phyloP scores from a whole-genome alignment of 1,284 basidiomycete species.

The Rhizoctonia solani region DNA sequence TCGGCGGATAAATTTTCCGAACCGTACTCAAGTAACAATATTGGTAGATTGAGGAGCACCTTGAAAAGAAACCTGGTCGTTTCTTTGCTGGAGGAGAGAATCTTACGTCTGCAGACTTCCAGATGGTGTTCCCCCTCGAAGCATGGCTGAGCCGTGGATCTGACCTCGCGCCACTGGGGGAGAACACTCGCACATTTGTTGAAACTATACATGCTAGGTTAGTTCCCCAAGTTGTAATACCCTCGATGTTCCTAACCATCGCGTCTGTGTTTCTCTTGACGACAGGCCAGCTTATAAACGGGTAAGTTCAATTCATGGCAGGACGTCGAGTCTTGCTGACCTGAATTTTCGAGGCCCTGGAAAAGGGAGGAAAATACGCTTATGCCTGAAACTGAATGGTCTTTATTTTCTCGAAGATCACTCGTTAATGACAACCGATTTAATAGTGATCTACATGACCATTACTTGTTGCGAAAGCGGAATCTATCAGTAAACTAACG shows the following conservation, averaged over 20 bases:
- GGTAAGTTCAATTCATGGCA: background rate
- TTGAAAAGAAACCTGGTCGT: conserved; percentile 43
- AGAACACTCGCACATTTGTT: conserved; percentile 45
- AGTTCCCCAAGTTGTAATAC: conserved; percentile 1
- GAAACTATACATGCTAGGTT: conserved; percentile 46
- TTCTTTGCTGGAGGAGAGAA: conserved; percentile 50
- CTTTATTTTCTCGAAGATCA: too few relatives aligned
- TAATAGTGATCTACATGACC: too few relatives aligned
- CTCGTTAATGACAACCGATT: too few relatives aligned
- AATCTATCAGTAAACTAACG: too few relatives aligned
- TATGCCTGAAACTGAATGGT: too few relatives aligned
- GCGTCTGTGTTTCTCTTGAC: background rate
- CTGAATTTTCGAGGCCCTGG: conserved; percentile 30
- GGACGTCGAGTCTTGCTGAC: background rate
- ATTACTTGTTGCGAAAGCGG: too few relatives aligned
- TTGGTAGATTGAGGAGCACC: conserved; percentile 47
- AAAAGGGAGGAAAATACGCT: conserved; percentile 38
- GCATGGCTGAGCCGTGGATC: conserved; percentile 36
- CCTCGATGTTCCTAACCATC: background rate
- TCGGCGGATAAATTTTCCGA: too few relatives aligned
- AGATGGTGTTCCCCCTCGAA: conserved; percentile 50
- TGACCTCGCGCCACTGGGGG: conserved; percentile 39
- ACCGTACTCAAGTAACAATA: too few relatives aligned
- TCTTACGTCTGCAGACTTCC: conserved; percentile 50
- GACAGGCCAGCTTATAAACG: conserved; percentile 33